phyloP scores from a whole-genome alignment of 164 flowering plant genomes.

The Vitis rotundifolia region DNA sequence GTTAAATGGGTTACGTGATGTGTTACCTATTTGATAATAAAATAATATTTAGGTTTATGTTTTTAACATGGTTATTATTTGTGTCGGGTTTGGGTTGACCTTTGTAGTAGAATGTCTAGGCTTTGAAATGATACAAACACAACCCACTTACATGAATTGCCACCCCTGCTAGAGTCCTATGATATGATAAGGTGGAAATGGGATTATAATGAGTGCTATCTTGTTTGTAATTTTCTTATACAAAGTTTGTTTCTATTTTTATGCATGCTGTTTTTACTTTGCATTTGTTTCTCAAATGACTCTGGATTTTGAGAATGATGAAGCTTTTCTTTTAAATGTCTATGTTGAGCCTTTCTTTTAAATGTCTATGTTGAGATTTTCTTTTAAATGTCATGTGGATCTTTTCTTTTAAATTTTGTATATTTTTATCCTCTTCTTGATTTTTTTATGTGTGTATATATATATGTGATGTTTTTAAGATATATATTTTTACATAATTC shows the following conservation, averaged over 20 bases:
- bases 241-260: too few relatives aligned
- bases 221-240: not conserved
- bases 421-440: not conserved
- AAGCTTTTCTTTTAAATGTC: too few relatives aligned
- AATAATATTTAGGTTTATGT: too few relatives aligned
- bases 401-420: not conserved
- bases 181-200: not conserved
- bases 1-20: too few relatives aligned
- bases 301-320: too few relatives aligned
- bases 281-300: not conserved
- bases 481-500: slow-evolving; percentile 4
- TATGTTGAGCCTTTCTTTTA: not conserved
- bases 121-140: too few relatives aligned
- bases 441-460: not conserved
- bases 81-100: too few relatives aligned
- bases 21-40: too few relatives aligned
- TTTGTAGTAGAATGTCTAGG: too few relatives aligned
- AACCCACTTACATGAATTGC: too few relatives aligned
- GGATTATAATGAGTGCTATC: not conserved
- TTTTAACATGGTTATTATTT: too few relatives aligned
- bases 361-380: not conserved
- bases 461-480: not conserved
- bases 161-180: too few relatives aligned
- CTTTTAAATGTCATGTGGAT: not conserved
- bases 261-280: not conserved